Evolutionary conservation across 805 yeast species (phyloP).

Genomic region (Ogataea philodendri): DNA sequence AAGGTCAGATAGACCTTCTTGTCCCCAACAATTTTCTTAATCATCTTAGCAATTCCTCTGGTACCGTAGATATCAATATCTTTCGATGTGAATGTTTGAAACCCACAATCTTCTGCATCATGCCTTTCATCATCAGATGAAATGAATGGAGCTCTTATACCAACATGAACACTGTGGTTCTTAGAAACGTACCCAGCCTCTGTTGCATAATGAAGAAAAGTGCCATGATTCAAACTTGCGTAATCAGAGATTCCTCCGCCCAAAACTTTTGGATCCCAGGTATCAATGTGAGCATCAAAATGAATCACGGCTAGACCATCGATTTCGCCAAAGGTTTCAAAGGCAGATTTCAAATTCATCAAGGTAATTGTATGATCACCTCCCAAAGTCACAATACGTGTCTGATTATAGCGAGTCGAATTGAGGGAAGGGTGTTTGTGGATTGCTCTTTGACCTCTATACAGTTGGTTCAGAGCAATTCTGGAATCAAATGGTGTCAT

Average conservation of each 20-base stretch:
- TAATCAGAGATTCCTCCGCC: conserved; percentile 64
- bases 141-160: conserved; percentile 62
- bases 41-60: conserved; percentile 34
- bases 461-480: conserved; percentile 53
- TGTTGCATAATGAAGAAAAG: conserved; percentile 66
- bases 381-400: conserved; percentile 48
- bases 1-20: conserved; percentile 45
- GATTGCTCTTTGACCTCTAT: conserved; percentile 50
- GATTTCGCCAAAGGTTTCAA: conserved; percentile 44
- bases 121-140: conserved; percentile 35
- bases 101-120: conserved; percentile 50
- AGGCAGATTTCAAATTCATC: conserved; percentile 47
- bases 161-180: conserved; percentile 56
- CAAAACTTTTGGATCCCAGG: conserved; percentile 61
- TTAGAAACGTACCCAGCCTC: conserved; percentile 58
- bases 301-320: conserved; percentile 47
- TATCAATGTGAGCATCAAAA: conserved; percentile 65
- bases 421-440: conserved; percentile 36
- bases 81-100: conserved; percentile 43
- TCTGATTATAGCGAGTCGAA: conserved; percentile 22
- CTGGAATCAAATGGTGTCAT: conserved; percentile 61
- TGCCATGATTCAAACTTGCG: conserved; percentile 59
- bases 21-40: conserved; percentile 37
- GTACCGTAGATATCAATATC: conserved; percentile 45
- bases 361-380: conserved; percentile 58